phyloP scores from a whole-genome alignment of 768 basidiomycete species.

The Boletus sensibilis region DNA sequence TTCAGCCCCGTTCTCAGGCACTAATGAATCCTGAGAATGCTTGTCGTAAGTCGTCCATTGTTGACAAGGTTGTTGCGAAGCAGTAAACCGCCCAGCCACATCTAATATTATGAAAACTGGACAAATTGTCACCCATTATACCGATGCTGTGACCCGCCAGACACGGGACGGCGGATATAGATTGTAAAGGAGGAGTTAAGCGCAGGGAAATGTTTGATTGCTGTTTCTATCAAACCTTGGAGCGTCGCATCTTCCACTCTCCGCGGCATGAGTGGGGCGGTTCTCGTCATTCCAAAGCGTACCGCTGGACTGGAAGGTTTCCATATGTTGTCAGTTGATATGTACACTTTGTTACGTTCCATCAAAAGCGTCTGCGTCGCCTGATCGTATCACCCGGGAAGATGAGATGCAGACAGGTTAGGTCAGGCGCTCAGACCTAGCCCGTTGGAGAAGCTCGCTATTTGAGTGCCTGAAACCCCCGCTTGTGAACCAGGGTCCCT shows the following conservation, averaged over 20 bases:
- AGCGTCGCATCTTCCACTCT: background rate
- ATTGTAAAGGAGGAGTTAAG: no score
- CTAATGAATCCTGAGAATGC: background rate
- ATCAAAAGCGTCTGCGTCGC: background rate
- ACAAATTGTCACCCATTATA: background rate
- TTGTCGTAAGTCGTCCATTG: background rate
- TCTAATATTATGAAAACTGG: constrained; percentile 19
- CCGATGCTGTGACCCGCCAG: background rate
- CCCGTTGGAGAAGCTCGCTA: no score
- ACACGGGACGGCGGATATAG: background rate
- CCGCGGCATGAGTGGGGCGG: no score
- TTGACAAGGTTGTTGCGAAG: background rate
- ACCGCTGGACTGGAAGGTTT: background rate
- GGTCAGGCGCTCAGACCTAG: no score
- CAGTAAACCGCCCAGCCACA: background rate
- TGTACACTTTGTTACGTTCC: background rate
- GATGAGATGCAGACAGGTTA: no score
- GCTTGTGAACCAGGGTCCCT: background rate
- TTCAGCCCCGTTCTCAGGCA: background rate
- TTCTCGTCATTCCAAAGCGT: no score
- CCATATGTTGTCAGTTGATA: background rate
- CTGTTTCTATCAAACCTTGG: background rate
- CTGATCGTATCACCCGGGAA: background rate
- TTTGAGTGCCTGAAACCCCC: no score
- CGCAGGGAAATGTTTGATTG: background rate